Evolutionary conservation across 2,329 filamentous ascomycete species (phyloP).

Genomic region (Fusarium transvaalense): DNA sequence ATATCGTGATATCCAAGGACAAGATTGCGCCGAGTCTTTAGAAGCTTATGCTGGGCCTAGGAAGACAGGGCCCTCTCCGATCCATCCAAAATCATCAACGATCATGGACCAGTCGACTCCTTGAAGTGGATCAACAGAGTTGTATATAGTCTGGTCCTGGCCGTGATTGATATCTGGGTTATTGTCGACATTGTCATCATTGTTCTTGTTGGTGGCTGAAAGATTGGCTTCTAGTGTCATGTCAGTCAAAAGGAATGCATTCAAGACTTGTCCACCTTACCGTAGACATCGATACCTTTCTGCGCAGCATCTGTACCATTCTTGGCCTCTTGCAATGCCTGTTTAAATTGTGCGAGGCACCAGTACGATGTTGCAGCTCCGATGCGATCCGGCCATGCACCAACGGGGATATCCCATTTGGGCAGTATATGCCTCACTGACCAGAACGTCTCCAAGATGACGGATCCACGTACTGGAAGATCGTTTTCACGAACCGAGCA

Average conservation of each 20-base stretch:
- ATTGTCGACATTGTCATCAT: background rate
- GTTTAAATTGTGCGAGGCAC: conserved; percentile 63
- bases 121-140: conserved; percentile 54
- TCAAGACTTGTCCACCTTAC: conserved; percentile 40
- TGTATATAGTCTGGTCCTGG: conserved; percentile 40
- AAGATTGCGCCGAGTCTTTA: too few species aligned
- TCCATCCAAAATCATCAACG: conserved; percentile 65
- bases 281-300: conserved; percentile 49
- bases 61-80: conserved; percentile 49
- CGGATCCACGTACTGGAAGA: conserved; percentile 59
- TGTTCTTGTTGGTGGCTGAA: background rate
- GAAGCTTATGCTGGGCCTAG: conserved; percentile 47
- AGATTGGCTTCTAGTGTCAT: conserved; percentile 7
- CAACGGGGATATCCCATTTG: conserved; percentile 56
- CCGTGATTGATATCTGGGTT: conserved; percentile 12
- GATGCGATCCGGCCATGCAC: conserved; percentile 60
- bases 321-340: conserved; percentile 56
- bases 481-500: conserved; percentile 64
- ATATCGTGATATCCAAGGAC: background rate
- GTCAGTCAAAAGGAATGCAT: background rate
- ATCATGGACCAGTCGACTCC: conserved; percentile 65
- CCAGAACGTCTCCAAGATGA: conserved; percentile 65
- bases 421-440: conserved; percentile 55
- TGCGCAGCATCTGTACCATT: conserved; percentile 50
- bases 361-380: conserved; percentile 64